These are phyloP conservation scores for Scytalidium sp. DNA, from an alignment of 2,329 filamentous ascomycete species.

Conservation along the genomic window DNA sequence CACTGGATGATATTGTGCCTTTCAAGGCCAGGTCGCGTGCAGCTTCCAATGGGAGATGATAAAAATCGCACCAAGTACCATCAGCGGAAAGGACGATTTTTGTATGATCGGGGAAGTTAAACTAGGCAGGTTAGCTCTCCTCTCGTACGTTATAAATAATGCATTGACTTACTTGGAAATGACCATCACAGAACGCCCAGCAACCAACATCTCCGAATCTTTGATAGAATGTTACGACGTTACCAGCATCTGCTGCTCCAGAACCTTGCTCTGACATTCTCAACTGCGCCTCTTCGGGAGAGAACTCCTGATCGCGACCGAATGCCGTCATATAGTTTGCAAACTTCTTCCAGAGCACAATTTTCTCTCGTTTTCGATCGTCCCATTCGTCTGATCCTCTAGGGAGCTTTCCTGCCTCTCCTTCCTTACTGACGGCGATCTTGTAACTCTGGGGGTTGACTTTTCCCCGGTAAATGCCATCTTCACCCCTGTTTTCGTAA, in stretches of 20 bases:
- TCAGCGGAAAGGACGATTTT: conserved; percentile 76
- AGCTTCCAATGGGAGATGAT: conserved; percentile 70
- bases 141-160: background rate
- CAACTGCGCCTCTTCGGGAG: conserved; percentile 43
- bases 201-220: conserved; percentile 77
- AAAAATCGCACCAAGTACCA: conserved; percentile 75
- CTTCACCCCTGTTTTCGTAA: conserved; percentile 67
- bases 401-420: conserved; percentile 58
- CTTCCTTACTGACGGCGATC: conserved; percentile 51
- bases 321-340: conserved; percentile 73
- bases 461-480: conserved; percentile 60
- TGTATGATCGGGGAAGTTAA: conserved; percentile 87
- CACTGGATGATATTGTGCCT: conserved; percentile 67
- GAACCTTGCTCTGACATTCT: conserved; percentile 13
- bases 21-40: conserved; percentile 61
- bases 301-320: conserved; percentile 64
- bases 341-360: conserved; percentile 71
- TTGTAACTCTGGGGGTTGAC: conserved; percentile 62
- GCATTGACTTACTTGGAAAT: conserved; percentile 58
- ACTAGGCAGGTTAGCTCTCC: conserved; percentile 40
- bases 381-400: conserved; percentile 63
- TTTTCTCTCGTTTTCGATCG: conserved; percentile 62
- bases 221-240: conserved; percentile 78
- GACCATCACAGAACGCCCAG: conserved; percentile 78
- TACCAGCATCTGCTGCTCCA: conserved; percentile 38